Percentiles rank a stretch among this genome's conserved stretches.
phyloP scores from a whole-genome alignment of 2,329 filamentous ascomycete species.

The Epichloe coenophiala region DNA sequence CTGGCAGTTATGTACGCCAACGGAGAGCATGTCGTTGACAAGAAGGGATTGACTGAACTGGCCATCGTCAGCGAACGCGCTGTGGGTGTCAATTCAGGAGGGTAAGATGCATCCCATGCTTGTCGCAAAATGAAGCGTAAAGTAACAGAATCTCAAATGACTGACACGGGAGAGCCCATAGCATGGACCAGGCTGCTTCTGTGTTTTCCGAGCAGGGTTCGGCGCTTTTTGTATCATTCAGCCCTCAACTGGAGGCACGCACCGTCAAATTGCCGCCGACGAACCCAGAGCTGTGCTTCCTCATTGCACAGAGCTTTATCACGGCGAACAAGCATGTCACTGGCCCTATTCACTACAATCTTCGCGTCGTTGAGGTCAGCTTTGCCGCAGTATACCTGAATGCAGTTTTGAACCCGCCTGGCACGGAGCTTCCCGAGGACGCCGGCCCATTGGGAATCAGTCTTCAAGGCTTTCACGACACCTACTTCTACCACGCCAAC shows the following conservation, averaged over 20 bases:
- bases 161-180: conserved; percentile 17
- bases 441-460: conserved; percentile 71
- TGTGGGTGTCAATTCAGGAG: conserved; percentile 92
- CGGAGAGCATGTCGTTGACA: conserved; percentile 64
- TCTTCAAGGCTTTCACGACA: conserved; percentile 75
- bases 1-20: conserved; percentile 81
- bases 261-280: conserved; percentile 74
- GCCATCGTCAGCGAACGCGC: conserved; percentile 89
- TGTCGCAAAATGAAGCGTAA: background rate
- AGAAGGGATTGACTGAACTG: conserved; percentile 82
- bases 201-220: conserved; percentile 81
- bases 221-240: conserved; percentile 83
- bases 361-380: conserved; percentile 90
- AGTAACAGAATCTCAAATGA: background rate
- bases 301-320: conserved; percentile 91
- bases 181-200: conserved; percentile 95
- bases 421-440: conserved; percentile 56
- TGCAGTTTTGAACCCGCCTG: conserved; percentile 40
- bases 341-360: conserved; percentile 87
- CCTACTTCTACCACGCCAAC: conserved; percentile 50
- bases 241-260: conserved; percentile 59
- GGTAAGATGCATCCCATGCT: conserved; percentile 35
- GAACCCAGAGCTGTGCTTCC: conserved; percentile 71
- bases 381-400: conserved; percentile 64
- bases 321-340: conserved; percentile 91